Conservation (phyloP, 2,329 filamentous ascomycete species). For the Pyrenophora graminea region DNA sequence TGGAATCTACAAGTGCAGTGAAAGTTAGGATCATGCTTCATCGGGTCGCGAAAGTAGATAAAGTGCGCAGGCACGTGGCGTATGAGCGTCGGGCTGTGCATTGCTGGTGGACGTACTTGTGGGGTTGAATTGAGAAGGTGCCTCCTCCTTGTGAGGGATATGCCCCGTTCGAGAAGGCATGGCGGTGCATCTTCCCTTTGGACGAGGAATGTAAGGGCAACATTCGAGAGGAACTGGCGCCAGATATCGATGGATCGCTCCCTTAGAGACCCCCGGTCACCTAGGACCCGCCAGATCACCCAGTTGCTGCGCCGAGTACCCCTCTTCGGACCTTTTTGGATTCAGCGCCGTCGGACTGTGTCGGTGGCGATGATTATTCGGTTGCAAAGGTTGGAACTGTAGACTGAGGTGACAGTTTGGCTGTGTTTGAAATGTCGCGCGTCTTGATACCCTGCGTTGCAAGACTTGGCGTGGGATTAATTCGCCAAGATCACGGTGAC, state of each 20-base stretch:
- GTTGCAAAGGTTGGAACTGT: conserved; percentile 5
- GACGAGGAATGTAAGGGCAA: conserved; percentile 63
- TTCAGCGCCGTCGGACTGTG: conserved; percentile 5
- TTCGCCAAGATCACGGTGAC: conserved; percentile 44
- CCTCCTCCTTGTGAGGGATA: conserved; percentile 70
- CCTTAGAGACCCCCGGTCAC: conserved; percentile 44
- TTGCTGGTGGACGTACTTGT: conserved; percentile 66
- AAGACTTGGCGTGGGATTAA: conserved; percentile 37
- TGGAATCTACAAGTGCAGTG: conserved; percentile 68
- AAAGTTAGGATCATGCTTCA: conserved; percentile 37
- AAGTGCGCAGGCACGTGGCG: conserved; percentile 22
- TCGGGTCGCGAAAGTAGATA: conserved; percentile 21
- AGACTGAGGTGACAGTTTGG: conserved; percentile 12
- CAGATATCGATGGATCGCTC: conserved; percentile 33
- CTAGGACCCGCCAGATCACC: conserved; percentile 40
- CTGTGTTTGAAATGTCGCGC: conserved; percentile 24
- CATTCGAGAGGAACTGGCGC: conserved; percentile 52
- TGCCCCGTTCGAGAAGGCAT: conserved; percentile 81
- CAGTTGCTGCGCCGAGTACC: conserved; percentile 22
- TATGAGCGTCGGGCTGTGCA: conserved; percentile 27
- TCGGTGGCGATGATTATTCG: conserved; percentile 22
- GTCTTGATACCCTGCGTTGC: conserved; percentile 22
- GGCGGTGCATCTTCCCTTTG: conserved; percentile 78
- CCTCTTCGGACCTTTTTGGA: conserved; percentile 12
- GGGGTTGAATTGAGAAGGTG: conserved; percentile 85